Evolutionary conservation across 1,284 basidiomycete species (phyloP).

Genomic region (Ustilago nuda): DNA sequence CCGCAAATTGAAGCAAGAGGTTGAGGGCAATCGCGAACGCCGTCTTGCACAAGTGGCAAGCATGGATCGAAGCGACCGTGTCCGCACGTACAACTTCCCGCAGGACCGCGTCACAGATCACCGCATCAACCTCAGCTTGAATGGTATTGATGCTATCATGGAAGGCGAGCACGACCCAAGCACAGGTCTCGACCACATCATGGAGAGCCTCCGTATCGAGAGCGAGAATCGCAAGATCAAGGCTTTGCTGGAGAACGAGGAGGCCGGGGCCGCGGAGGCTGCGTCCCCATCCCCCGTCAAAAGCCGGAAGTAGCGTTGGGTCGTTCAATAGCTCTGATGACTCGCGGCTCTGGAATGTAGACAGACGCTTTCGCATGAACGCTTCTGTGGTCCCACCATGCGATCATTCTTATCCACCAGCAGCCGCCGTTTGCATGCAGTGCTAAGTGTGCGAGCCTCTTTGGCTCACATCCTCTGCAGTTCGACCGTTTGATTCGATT

Average conservation of each 20-base stretch:
- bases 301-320: conserved; percentile 12
- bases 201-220: conserved; percentile 47
- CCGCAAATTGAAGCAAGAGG: conserved; percentile 58
- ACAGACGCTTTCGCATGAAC: neutral
- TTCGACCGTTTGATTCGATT: neutral
- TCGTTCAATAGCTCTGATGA: neutral
- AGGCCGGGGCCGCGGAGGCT: conserved; percentile 36
- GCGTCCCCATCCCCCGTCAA: conserved; percentile 13
- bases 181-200: conserved; percentile 54
- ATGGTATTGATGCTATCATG: conserved; percentile 62
- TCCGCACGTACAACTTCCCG: conserved; percentile 68
- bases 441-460: conserved; percentile 12
- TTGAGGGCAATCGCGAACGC: conserved; percentile 54
- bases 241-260: conserved; percentile 51
- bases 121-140: conserved; percentile 60
- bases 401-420: neutral
- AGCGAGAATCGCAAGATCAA: conserved; percentile 47
- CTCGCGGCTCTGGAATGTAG: neutral
- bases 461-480: conserved; percentile 8
- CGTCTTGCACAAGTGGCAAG: conserved; percentile 63
- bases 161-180: conserved; percentile 63
- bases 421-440: neutral
- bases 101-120: conserved; percentile 69
- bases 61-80: conserved; percentile 64
- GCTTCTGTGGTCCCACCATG: neutral